Base-by-base conservation (phyloP, 1,284 basidiomycete species). In the Leccinum subrobustum region DNA sequence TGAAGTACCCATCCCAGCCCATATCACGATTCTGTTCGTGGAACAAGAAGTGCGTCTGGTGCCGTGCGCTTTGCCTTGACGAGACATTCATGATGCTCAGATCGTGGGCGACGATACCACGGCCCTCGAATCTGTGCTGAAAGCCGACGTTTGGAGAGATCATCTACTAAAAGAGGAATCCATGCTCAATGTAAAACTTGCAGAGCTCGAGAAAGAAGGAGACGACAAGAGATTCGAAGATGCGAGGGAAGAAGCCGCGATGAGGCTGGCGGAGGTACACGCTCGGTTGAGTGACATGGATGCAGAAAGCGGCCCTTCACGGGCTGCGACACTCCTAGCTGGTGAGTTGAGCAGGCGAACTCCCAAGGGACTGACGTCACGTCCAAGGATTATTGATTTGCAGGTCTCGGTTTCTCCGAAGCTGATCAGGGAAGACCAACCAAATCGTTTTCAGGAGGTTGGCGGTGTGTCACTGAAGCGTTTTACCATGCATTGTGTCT, bases 21-120 rank as follows among this genome's bases (percentile, higher is more conserved):
- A 98, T 73, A 97, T 99, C 71, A 96, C 94, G 1, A 96, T 99
- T 63, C 81, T 99, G 33, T 97, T 99, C 72, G 97, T 99, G 63
- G 97, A 99, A 75, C 97, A 99, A 79, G 97, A 99, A 77, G 92
- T 92, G 62, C 23, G 61, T 65, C 48, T 12, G n/a, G 33, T 59
- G 7, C 14, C 9, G n/a, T 37, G 11, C 23, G 3, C 23, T 56
- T 52, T 52, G 7, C 44, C 62, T 58, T 31, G 60, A 53, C 52
- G 25, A 51, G 44, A 31, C 1, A 4, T 7, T 59, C 11, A 69
- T 23, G 25, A 2, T 5, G 14, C 50, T 16, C 61, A 93, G 88
- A 90, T 95, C 66, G 75, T 92, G 57, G 97, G 97, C 35, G 97
- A 99, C 75, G 95, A 96, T 65, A 98, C 95, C 0, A 79, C 81